Evolutionary conservation across 1,139 yeast species (phyloP).

Genomic region (Suhomyces taliae): DNA sequence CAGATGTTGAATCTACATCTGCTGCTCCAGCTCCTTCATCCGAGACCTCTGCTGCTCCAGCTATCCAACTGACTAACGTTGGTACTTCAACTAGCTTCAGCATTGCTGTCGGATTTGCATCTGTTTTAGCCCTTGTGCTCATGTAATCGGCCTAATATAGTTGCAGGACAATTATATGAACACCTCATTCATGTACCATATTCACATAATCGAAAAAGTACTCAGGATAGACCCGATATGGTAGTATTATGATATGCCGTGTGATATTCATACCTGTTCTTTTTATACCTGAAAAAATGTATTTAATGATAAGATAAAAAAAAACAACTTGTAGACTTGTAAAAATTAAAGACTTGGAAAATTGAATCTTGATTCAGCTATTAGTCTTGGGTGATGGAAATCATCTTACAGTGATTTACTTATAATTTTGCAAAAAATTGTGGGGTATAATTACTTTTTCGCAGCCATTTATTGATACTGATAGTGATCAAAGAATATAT

Average conservation of each 20-base stretch:
- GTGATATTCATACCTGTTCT: conserved; percentile 1
- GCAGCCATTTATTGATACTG: too few species aligned
- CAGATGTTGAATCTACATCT: conserved; percentile 1
- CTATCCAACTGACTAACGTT: conserved; percentile 3
- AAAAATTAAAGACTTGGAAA: too few species aligned
- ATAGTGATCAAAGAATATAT: too few species aligned
- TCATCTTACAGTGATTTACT: too few species aligned
- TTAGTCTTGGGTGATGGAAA: too few species aligned
- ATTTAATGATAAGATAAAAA: background rate
- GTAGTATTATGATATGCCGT: conserved; percentile 1
- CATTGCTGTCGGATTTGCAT: conserved; percentile 9
- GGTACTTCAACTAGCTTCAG: conserved; percentile 4
- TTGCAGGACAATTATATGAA: conserved; percentile 22
- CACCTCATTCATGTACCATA: conserved; percentile 6
- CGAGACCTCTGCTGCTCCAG: conserved; percentile 4
- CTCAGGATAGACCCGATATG: conserved; percentile 6
- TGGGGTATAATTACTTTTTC: too few species aligned
- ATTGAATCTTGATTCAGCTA: too few species aligned
- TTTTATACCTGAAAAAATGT: conserved; percentile 5
- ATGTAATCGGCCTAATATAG: conserved; percentile 15
- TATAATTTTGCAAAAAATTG: too few species aligned
- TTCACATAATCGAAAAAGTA: conserved; percentile 5
- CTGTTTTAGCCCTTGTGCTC: conserved; percentile 14
- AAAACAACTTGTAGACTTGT: background rate
- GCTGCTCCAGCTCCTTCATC: conserved; percentile 3